Conservation (phyloP, 768 basidiomycete species). For the Termitomyces titanicus region DNA sequence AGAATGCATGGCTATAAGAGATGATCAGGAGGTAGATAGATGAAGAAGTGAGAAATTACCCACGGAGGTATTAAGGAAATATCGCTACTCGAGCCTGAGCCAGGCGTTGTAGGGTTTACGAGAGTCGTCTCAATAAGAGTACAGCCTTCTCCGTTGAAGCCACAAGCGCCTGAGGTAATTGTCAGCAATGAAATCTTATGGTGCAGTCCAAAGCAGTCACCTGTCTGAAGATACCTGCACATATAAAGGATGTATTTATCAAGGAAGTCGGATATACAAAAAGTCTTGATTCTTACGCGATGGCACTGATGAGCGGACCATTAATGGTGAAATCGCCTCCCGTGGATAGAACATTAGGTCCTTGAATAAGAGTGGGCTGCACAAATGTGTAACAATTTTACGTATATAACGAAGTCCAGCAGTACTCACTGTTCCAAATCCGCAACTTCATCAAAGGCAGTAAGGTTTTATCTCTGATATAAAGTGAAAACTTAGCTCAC, state of each 20-base stretch:
- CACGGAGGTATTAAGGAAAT: constrained; percentile 41
- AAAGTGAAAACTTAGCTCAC: constrained; percentile 1
- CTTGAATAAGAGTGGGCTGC: constrained; percentile 28
- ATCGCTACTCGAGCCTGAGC: constrained; percentile 31
- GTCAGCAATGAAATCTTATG: not conserved
- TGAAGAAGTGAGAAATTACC: constrained; percentile 14
- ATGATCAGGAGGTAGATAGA: not conserved
- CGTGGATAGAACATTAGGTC: constrained; percentile 25
- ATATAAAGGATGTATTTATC: not conserved
- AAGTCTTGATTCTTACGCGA: constrained; percentile 26
- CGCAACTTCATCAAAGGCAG: constrained; percentile 20
- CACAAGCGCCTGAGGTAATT: constrained; percentile 25
- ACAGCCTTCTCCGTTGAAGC: constrained; percentile 36
- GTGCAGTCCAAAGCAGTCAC: constrained; percentile 7
- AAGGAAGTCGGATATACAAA: not conserved
- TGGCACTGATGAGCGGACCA: constrained; percentile 27
- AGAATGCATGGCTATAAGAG: constrained; percentile 31
- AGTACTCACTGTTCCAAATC: constrained; percentile 27
- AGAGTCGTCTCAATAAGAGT: constrained; percentile 36
- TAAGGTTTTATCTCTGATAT: not conserved
- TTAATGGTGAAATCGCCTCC: constrained; percentile 24
- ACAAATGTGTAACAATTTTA: not conserved
- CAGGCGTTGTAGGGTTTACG: constrained; percentile 27
- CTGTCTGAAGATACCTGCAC: constrained; percentile 27
- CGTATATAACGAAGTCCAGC: not conserved